Base-by-base conservation (phyloP, 768 basidiomycete genomes). In the Rhizopogon roseolus region DNA sequence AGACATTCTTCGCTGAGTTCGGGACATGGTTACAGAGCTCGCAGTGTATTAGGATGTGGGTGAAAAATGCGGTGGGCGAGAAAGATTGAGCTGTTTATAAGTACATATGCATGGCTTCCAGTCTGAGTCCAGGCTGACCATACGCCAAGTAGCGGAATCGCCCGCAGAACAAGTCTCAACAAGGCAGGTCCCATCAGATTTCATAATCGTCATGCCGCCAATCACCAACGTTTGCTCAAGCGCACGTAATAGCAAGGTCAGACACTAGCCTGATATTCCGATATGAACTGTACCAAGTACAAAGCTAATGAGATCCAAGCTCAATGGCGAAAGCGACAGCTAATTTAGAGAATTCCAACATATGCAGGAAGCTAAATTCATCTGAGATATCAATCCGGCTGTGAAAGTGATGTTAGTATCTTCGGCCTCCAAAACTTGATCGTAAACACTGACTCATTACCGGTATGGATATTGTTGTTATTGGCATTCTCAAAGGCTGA, bases 351-450 rank as follows among this genome's bases (percentile, higher is more conserved):
- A 93, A 93, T 70, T 93, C 86, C 53, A 88, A 62, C 90, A 95
- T 92, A 67, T 98, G 94, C 5, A 74, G 70, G 67, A 96, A 98
- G 64, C 86, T 89, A 71, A 97, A 97, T 68, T 96, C 94, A 19
- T 82, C 74, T 10, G 91, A 91, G 55, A 90, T 76, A 65, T 95
- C 90, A 53, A 89, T 88, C 49, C 88, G 88, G 66, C 90, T 92
- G 62, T 36, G 41, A 60, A 41, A 37, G 52, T 51, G 45, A 41
- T 55, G 62, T 62, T 55, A 70, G 56, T 14, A 29, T 49, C 2
- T 61, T 67, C 62, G 79, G 76, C 5, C 61, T 65, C 62, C 71
- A 77, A 60, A 76, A 74, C 37, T 72, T 74, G 4, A 60, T 60
- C 40, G 69, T 60, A 50, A 49, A 59, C n/a, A 71, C 90, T 60